Base-by-base conservation (phyloP, 148 eudicot species). In the Vaccinium corymbosum region DNA sequence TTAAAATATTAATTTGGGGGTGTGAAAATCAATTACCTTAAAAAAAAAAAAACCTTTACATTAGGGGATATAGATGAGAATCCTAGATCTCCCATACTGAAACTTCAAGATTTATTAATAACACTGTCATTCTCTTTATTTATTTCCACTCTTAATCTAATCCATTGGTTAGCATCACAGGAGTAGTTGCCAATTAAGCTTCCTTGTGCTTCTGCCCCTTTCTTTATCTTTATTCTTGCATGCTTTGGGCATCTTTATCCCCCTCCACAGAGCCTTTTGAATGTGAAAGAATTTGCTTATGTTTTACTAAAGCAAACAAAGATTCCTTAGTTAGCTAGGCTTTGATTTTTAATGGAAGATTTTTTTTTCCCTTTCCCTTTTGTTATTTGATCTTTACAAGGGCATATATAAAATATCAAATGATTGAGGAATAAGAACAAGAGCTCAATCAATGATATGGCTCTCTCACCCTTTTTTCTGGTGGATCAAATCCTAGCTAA, bases 341-440 rank as follows among this genome's bases (percentile, higher is more conserved):
- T 81, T 51, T 71, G 35, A 82, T 68, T 9, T 16, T 51, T 1
- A 27, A 32, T 56, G 22, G 53, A 27, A 5, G 53, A 25, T 42
- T 1, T 46, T 4, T 4, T 7, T 27, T 27, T 49, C 1, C n/a
- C 22, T 8, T 15, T 19, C 25, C 14, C 20, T 66, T 20, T 66
- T 14, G 38, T 32, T 29, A 83, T 61, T 52, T 72, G 20, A 46
- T 78, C 22, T 38, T 56, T 20, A 19, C 72, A 9, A 32, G 66
- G 35, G 20, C 38, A 32, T 49, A 79, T 10, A 22, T 64, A 25
- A 22, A 38, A 75, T 32, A 35, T 77, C 83, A 88, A 81, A 91
- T 88, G 90, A 90, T 91, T 87, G 85, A 83, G 79, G 89, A 87
- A 89, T 84, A 85, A 82, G 84, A 77, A 85, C 83, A 85, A 68